Evolutionary conservation across 2,329 filamentous ascomycete genomes (phyloP).

Genomic region (Sordariomycetes sp.): DNA sequence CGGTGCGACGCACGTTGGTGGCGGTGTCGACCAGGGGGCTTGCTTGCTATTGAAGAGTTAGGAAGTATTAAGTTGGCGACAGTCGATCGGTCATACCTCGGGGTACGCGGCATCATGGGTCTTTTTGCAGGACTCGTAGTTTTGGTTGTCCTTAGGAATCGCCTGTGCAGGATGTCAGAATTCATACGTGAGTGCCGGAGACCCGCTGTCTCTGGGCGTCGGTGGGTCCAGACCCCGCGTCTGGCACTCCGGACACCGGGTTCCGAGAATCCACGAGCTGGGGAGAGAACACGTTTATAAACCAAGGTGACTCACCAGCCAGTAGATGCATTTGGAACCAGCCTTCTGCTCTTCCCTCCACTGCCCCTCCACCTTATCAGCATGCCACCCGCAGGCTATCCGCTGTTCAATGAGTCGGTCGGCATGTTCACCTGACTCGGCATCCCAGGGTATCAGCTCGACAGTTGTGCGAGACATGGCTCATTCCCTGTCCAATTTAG

Average conservation of each 20-base stretch:
- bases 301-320: slow-evolving; percentile 9
- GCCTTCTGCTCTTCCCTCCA: slow-evolving; percentile 12
- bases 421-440: slow-evolving; percentile 12
- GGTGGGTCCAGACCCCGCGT: too few species aligned
- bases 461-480: slow-evolving; percentile 3
- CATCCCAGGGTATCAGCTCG: slow-evolving; percentile 15
- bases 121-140: background rate
- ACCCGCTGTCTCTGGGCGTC: too few species aligned
- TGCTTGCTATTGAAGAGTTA: background rate
- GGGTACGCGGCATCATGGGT: background rate
- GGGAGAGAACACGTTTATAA: too few species aligned
- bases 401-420: slow-evolving; percentile 13
- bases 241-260: background rate
- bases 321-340: slow-evolving; percentile 11
- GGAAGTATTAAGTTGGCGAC: background rate
- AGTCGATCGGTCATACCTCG: background rate
- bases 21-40: slow-evolving; percentile 1
- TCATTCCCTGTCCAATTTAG: background rate
- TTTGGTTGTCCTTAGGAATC: background rate
- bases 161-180: background rate
- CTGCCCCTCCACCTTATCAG: slow-evolving; percentile 6
- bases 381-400: slow-evolving; percentile 14
- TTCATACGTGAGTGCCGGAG: too few species aligned
- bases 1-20: background rate
- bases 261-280: too few species aligned